Base-by-base conservation (phyloP, 768 basidiomycete species). In the Hypholoma fasciculare region DNA sequence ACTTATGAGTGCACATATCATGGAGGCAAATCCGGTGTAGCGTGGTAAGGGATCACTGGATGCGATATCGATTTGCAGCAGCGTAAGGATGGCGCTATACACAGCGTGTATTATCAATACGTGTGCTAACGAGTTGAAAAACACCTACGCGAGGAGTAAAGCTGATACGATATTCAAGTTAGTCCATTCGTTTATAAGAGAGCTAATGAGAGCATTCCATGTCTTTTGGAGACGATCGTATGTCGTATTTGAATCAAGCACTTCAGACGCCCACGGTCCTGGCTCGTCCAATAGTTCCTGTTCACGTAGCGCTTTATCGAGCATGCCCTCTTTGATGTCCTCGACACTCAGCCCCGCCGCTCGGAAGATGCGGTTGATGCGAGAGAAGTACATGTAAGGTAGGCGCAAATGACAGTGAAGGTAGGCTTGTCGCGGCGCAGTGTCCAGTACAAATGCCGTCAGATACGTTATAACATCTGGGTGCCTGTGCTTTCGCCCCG, bases 381-480 rank as follows among this genome's bases (percentile, higher is more conserved):
- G 80, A 4, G 84, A 80, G 67, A 86, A 88, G 65, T 89, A 89
- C n/a, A 88, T 67, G 7, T 80, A 77, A 1, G 88, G 87, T 8
- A 89, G 75, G n/a, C 81, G 77, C 14, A 89, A 71, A 2, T 88
- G 77, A 9, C 69, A 27, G 51, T 71, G 58, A 3, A 71, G 66
- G 52, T 74, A 74, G 0, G 70, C 52, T 46, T 71, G 59, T 8
- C 69, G 60, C 0, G 70, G 65, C 39, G 73, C 50, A 5, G 63
- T 65, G 50, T 65, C 63, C 17, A 67, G 48, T 11, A 67, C 38
- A 51, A 68, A 68, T 12, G 61, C 43, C 14, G 48, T 49, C 27
- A 26, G n/a, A 8, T 49, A 9, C 4, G 16, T 23, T 11, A 14
- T 14, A 27, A 16, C 16, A 27, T 17, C 1, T 49, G 20, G 30